Conservation (phyloP, 371 early-diverging fungal genomes). For the Mortierella sp. region DNA sequence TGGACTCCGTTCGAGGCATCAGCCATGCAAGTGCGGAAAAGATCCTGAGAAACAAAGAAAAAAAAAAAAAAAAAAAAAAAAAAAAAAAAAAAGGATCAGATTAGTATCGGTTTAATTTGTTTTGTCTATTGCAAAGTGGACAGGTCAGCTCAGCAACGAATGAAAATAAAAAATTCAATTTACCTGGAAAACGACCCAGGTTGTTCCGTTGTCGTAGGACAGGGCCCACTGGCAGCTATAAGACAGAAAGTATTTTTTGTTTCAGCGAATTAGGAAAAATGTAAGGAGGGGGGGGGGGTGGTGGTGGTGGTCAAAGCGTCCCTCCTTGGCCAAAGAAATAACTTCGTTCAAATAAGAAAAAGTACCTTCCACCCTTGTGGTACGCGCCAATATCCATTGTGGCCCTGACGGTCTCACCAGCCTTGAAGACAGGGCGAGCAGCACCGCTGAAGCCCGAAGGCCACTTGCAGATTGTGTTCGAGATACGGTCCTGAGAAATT, state of each 20-base stretch:
- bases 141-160: no score
- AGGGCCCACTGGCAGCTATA: conserved; percentile 68
- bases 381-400: conserved; percentile 41
- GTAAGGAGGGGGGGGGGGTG: neutral
- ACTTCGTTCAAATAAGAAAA: no score
- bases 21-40: conserved; percentile 30
- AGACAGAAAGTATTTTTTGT: neutral
- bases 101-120: neutral
- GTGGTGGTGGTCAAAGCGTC: neutral
- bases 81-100: neutral
- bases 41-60: conserved; percentile 11
- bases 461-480: conserved; percentile 41
- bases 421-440: conserved; percentile 35
- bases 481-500: conserved; percentile 18
- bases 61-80: neutral
- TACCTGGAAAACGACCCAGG: conserved; percentile 62
- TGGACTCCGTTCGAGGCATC: conserved; percentile 25
- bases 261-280: neutral
- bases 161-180: no score
- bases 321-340: neutral
- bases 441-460: conserved; percentile 30
- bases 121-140: no score
- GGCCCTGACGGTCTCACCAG: conserved; percentile 32
- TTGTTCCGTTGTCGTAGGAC: conserved; percentile 66
- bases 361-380: conserved; percentile 51